Percentiles rank a stretch among this genome's conserved stretches.
Conservation (phyloP, 2,329 filamentous ascomycete genomes). For the Aspergillaceae sp. region DNA sequence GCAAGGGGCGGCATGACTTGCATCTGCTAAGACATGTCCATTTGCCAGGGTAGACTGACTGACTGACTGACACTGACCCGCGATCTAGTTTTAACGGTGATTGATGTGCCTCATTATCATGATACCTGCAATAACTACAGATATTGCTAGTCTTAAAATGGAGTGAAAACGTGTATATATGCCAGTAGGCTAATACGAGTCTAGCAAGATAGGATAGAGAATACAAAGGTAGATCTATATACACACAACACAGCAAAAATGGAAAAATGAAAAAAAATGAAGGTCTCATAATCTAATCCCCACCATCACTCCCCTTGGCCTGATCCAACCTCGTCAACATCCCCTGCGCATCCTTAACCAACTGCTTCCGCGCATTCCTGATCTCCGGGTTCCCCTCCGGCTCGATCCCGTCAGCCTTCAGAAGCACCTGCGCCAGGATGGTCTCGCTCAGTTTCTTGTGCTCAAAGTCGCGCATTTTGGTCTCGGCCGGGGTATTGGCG, state of each 20-base stretch:
- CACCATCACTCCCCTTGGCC: conserved; percentile 1
- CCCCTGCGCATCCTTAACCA: conserved; percentile 36
- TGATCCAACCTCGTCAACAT: conserved; percentile 32
- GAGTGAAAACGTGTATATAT: too few relatives aligned
- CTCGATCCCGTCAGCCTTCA: conserved; percentile 63
- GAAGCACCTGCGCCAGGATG: conserved; percentile 34
- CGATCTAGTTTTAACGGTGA: too few relatives aligned
- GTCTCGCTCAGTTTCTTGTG: conserved; percentile 38
- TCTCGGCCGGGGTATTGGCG: conserved; percentile 30
- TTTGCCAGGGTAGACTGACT: too few relatives aligned
- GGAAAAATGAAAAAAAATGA: not conserved
- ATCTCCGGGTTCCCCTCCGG: conserved; percentile 56
- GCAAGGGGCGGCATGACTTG: too few relatives aligned
- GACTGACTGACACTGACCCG: too few relatives aligned
- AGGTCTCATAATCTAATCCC: conserved; percentile 8
- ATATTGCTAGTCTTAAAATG: too few relatives aligned
- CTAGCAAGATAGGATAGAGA: too few relatives aligned
- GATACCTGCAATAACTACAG: too few relatives aligned
- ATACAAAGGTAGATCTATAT: not conserved
- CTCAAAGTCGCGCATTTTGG: conserved; percentile 34
- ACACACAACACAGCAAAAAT: conserved; percentile 2
- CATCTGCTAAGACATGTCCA: too few relatives aligned
- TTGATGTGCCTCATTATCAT: too few relatives aligned
- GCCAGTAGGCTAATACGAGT: too few relatives aligned
- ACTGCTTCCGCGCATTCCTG: conserved; percentile 40